These are phyloP conservation scores for Fraxinus floribunda DNA, from an alignment of 305 asterid genomes.

Conservation along the genomic window DNA sequence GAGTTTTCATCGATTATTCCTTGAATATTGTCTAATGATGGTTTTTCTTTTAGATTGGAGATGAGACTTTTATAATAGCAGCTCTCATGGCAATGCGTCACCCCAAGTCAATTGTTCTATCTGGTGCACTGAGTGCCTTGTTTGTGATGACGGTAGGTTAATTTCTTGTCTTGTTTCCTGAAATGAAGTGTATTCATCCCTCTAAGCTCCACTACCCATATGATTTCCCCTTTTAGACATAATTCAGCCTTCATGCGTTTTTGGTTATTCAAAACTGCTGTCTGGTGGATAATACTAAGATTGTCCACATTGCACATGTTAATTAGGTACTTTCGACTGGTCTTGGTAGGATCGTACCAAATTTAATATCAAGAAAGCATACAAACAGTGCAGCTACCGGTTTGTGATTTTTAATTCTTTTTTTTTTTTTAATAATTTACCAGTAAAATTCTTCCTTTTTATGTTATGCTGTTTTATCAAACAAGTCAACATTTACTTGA, in stretches of 20 bases:
- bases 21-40: conserved; percentile 18
- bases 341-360: conserved; percentile 96
- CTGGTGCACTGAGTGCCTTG: conserved; percentile 97
- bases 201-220: not conserved
- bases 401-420: conserved; percentile 22
- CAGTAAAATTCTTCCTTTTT: conserved; percentile 1
- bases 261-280: not conserved
- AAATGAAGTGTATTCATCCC: not conserved
- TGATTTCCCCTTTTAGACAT: not conserved
- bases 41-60: conserved; percentile 71
- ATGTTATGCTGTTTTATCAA: not conserved
- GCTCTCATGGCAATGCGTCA: conserved; percentile 99
- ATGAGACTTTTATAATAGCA: conserved; percentile 91
- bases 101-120: conserved; percentile 90
- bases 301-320: conserved; percentile 17
- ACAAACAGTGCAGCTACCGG: conserved; percentile 98
- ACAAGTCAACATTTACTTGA: not conserved
- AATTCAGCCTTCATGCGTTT: not conserved
- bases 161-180: conserved; percentile 16
- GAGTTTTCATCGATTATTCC: conserved; percentile 13
- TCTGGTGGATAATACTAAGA: conserved; percentile 20
- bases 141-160: conserved; percentile 88
- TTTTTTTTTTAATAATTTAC: not conserved
- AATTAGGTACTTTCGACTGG: conserved; percentile 84
- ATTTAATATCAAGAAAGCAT: conserved; percentile 92